Evolutionary conservation across 1,284 basidiomycete genomes (phyloP), one percentile per base, ranked within the genome.

Genomic region (Golubevia sp.): DNA sequence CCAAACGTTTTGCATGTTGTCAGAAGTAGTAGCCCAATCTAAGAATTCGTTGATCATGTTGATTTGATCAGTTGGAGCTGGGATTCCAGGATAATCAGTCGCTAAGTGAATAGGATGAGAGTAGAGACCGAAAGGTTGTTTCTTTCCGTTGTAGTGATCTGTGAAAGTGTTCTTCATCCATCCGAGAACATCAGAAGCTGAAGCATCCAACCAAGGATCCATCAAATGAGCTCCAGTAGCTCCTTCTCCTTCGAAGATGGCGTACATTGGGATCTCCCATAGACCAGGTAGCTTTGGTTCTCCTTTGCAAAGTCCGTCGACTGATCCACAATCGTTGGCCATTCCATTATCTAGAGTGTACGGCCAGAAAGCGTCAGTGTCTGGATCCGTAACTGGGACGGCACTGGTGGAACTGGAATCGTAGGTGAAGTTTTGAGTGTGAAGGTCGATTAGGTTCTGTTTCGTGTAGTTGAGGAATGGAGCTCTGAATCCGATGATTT

Each of bases 51-150:
- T 92, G 81, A 92, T 88, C 90, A 91, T 91, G 50, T 86, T 80
- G 73, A 91, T 89, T 7, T 88, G 90, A 1, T 86, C 85, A 56
- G 86, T 86, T 18, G 85, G 83, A 1, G 86, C 84, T 11, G 83
- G 82, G 30, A 88, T 86, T 57, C 89, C 89, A 49, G 90, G 90
- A 68, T 89, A 89, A 81, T 87, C 64, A 58, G 89, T 88, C 18
- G 91, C 88, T 62, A 92, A 83, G 85, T 92, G 91, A 76, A 92
- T 91, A 44, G 91, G 91, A 79, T 93, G 91, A 2, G 90, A 90
- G 83, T 92, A 93, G 51, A 92, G 85, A 57, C 91, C 91, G 67
- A 93, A 89, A 0, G 92, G 92, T 83, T 92, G 91, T 6, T 90
- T 87, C 73, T 91, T 91, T 52, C 86, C 87, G 64, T 88, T 89